Base-by-base conservation (phyloP, 2,329 filamentous ascomycete species). In the Hypoxylon sp. region DNA sequence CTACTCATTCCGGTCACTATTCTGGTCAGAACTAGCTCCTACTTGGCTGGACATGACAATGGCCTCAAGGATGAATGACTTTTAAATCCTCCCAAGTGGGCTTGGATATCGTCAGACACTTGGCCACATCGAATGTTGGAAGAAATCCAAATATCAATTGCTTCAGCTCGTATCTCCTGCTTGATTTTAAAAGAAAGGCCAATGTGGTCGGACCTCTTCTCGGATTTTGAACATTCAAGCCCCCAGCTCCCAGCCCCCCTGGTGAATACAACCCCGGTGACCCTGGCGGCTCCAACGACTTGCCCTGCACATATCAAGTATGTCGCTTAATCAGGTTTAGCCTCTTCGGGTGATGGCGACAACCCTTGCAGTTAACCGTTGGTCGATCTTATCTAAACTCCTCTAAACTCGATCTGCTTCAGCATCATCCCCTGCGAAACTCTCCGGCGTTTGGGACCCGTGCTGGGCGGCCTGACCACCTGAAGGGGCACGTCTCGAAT, bases 371-470 rank as follows among this genome's bases (percentile, higher is more conserved):
- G 35, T 17, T 50, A 47, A 67, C 54, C 35, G 57, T 21, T 35
- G 42, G 62, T 47, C 51, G 67, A 73, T 73, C 67, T 72, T 66
- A 62, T 67, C 64, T 64, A 51, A 54, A 58, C 50, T 60, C 51
- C 62, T 59, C 61, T 70, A 74, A 73, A 73, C 73, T 51, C 60
- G 59, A 70, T 69, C 67, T 74, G 73, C 72, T 50, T 74, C 73
- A 73, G 69, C 58, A 53, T 50, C 54, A 58, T 53, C 58, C 42
- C 67, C 48, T 74, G 68, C 75, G 74, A 77, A 76, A 77, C 75
- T 65, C 50, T 47, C 65, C 54, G 29, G 54, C 54, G 75, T 76
- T 74, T 76, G 70, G 69, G 68, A 71, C 63, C 48, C 48, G 35
- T 19, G 29, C 65, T 62, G 50, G 69, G 65, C 70, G 44, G 54